Evolutionary conservation across 768 basidiomycete species (phyloP).

Genomic region (Hericium erinaceus): DNA sequence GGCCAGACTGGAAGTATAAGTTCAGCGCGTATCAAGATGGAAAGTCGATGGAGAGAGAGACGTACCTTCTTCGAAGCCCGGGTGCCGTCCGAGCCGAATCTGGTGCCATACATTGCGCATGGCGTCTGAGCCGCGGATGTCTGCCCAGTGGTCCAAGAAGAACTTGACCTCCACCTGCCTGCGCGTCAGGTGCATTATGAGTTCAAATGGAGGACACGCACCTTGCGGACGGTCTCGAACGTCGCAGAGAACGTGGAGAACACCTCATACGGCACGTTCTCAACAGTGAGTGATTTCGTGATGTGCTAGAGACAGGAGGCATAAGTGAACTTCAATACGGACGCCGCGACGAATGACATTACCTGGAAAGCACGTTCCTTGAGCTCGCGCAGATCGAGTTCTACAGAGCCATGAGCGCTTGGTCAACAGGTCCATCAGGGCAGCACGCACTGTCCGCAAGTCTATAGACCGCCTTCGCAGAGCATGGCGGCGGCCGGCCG

Average conservation of each 20-base stretch:
- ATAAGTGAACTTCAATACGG: background rate
- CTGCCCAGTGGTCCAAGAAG: constrained; percentile 75
- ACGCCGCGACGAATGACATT: background rate
- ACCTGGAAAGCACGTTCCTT: constrained; percentile 63
- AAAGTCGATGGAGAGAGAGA: background rate
- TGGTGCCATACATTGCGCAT: constrained; percentile 83
- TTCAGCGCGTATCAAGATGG: background rate
- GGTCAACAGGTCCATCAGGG: background rate
- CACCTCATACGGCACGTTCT: constrained; percentile 79
- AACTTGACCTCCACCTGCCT: constrained; percentile 59
- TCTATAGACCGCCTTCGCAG: constrained; percentile 77
- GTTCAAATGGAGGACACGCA: constrained; percentile 13
- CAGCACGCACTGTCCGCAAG: constrained; percentile 67
- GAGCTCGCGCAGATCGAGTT: constrained; percentile 61
- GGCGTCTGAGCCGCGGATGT: constrained; percentile 73
- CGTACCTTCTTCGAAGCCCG: constrained; percentile 80
- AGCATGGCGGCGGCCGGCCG: constrained; percentile 60
- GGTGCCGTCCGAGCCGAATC: constrained; percentile 74
- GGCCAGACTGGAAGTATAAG: background rate
- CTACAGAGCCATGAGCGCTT: constrained; percentile 24
- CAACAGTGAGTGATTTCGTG: constrained; percentile 59
- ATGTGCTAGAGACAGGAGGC: constrained; percentile 47
- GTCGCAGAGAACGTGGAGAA: constrained; percentile 80
- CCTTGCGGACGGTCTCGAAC: constrained; percentile 75
- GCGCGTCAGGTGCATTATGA: background rate